Evolutionary conservation across 495 filamentous ascomycete species (phyloP).

Genomic region (Annulohypoxylon bovei): DNA sequence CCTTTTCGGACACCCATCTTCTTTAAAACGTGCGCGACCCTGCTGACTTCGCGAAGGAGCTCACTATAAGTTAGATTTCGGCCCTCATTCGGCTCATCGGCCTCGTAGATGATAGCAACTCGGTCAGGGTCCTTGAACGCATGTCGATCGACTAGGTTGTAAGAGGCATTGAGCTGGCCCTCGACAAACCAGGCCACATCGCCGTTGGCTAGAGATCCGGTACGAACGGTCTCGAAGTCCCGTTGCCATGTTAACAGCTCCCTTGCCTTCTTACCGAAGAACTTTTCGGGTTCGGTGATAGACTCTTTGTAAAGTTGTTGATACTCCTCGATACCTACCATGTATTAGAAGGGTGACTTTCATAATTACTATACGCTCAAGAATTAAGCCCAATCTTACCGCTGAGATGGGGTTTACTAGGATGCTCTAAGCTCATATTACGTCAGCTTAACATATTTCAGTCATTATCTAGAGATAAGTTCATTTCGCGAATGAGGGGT

Average conservation of each 20-base stretch:
- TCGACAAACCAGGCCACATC: constrained; percentile 96
- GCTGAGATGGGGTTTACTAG: constrained; percentile 65
- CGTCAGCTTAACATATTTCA: constrained; percentile 45
- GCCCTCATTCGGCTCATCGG: constrained; percentile 88
- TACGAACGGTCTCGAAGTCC: constrained; percentile 91
- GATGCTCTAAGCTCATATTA: constrained; percentile 58
- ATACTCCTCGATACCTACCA: constrained; percentile 79
- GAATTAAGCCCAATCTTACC: constrained; percentile 50
- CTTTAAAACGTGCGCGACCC: constrained; percentile 84
- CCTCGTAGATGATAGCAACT: constrained; percentile 98
- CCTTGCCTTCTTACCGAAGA: constrained; percentile 87
- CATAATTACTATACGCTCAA: neutral
- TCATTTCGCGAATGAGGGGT: constrained; percentile 27
- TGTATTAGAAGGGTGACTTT: constrained; percentile 21
- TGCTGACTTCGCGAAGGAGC: constrained; percentile 91
- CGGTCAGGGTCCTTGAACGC: constrained; percentile 90
- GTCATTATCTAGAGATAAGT: neutral
- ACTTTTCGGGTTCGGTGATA: constrained; percentile 87
- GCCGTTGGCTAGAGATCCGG: constrained; percentile 79
- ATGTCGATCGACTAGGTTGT: constrained; percentile 97
- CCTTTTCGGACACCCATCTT: constrained; percentile 97
- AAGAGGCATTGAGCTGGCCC: constrained; percentile 92
- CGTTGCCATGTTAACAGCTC: constrained; percentile 90
- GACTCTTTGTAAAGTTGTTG: constrained; percentile 94
- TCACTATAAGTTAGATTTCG: constrained; percentile 92